Base-by-base conservation (phyloP, 352 stramenopile species). In the Thraustochytrium striatum region DNA sequence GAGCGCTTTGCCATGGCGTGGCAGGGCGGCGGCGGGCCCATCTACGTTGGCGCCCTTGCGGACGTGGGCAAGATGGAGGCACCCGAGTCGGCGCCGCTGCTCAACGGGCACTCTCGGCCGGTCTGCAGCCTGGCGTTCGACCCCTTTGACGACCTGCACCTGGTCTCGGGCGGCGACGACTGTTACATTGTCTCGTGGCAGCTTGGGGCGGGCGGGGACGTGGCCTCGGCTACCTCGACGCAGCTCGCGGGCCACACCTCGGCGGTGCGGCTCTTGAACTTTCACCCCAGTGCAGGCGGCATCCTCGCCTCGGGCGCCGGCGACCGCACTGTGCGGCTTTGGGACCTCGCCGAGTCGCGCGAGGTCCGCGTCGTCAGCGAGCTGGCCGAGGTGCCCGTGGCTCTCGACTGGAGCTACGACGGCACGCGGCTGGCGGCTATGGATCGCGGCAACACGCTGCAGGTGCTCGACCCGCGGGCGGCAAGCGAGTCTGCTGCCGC, bases 171-270 rank as follows among this genome's bases (percentile, higher is more conserved):
- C 16, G 57, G 47, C 43, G 75, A 73, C 32, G 65, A 75, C 50
- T 72, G 75, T 30, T 28, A 57, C 47, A 58, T 82, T 5, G 36
- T 47, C 75, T 19, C 70, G 3, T 78, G 44, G 75, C 21, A 39
- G 5, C n/a, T 82, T 19, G 50, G 59, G n/a, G 41, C 32, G 3
- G 36, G 3, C 7, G 38, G 35, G 7, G 61, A 78, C 19, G 28
- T 11, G 8, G 35, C 59, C 2, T 2, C 21, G 33, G 50, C 68
- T 21, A 5, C n/a, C 32, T 35, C 21, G 3, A 13, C 41, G 32
- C 52, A 32, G 36, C 39, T 82, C 53, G 25, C 39, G 32, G 75
- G 41, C 21, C 75, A 82, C 75, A 58, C 78, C 55, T 72, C 75
- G 2, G 69, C 52, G 3, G 61, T 78, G 7, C 50, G 50, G 25